Conservation (phyloP, 1,139 yeast species). For the Suhomyces anneliseae region DNA sequence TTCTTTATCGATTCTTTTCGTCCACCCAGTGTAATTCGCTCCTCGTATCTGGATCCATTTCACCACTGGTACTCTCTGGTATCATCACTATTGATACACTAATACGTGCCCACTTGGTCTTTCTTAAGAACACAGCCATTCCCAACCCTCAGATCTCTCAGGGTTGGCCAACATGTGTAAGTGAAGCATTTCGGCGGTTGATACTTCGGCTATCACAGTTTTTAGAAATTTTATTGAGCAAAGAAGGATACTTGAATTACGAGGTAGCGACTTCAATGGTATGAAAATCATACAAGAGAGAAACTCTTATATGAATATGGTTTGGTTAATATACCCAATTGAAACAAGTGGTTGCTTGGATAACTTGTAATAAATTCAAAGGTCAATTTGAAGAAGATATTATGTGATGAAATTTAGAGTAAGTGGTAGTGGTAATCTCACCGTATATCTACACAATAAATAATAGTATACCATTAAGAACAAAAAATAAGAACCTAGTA, state of each 20-base stretch:
- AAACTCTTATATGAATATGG: no score
- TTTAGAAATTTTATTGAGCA: conserved; percentile 5
- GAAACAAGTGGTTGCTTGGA: no score
- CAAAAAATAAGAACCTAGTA: no score
- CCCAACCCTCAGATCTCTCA: neutral
- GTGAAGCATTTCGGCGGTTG: conserved; percentile 2
- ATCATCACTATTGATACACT: conserved; percentile 2
- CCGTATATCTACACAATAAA: no score
- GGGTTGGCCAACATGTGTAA: conserved; percentile 2
- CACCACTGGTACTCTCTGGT: neutral
- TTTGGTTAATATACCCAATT: neutral
- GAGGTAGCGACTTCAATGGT: conserved; percentile 3
- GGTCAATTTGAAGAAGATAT: no score
- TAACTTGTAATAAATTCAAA: no score
- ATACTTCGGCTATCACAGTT: conserved; percentile 3
- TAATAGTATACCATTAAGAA: no score
- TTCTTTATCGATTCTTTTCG: conserved; percentile 6
- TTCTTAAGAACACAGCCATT: conserved; percentile 1
- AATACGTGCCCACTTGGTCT: conserved; percentile 7
- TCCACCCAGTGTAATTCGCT: conserved; percentile 3
- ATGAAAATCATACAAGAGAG: neutral
- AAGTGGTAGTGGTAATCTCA: no score
- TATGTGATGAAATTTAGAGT: no score
- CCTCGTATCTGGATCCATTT: neutral
- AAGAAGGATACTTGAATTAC: conserved; percentile 3